phyloP scores from a whole-genome alignment of 352 stramenopile genomes.

The Phytophthora idaei region DNA sequence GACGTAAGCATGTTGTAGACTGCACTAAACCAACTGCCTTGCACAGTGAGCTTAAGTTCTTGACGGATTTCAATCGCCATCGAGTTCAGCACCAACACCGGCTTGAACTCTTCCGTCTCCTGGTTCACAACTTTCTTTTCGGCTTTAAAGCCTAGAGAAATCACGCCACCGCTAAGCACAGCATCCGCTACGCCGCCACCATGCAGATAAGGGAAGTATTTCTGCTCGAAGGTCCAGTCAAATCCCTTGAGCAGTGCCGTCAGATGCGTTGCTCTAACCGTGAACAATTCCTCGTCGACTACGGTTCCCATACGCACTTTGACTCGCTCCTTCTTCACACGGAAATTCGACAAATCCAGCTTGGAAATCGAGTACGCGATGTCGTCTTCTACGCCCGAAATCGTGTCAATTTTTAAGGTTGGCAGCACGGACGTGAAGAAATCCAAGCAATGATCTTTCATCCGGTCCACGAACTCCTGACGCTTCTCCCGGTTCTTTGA shows the following conservation, averaged over 20 bases:
- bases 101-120: conserved; percentile 69
- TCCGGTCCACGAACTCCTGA: conserved; percentile 76
- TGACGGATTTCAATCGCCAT: conserved; percentile 87
- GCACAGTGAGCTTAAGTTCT: conserved; percentile 81
- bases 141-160: conserved; percentile 84
- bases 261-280: conserved; percentile 74
- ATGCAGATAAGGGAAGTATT: conserved; percentile 88
- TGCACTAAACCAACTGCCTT: conserved; percentile 87
- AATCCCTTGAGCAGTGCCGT: conserved; percentile 83
- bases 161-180: conserved; percentile 69
- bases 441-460: conserved; percentile 87
- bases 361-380: conserved; percentile 82
- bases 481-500: conserved; percentile 68
- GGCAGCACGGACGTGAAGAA: conserved; percentile 88
- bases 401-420: conserved; percentile 84
- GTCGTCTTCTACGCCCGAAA: conserved; percentile 76
- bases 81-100: conserved; percentile 78
- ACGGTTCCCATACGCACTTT: conserved; percentile 85
- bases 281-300: conserved; percentile 81
- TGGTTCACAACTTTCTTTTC: conserved; percentile 68
- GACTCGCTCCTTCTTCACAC: conserved; percentile 85
- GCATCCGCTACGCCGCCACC: conserved; percentile 77
- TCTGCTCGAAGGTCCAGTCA: conserved; percentile 87
- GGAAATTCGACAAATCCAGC: conserved; percentile 83
- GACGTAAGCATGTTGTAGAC: conserved; percentile 85